A percentile compares a stretch with the other conserved stretches of the same genome.
phyloP scores from a whole-genome alignment of 2,329 filamentous ascomycete species.

The Stagonosporopsis rhizophila region DNA sequence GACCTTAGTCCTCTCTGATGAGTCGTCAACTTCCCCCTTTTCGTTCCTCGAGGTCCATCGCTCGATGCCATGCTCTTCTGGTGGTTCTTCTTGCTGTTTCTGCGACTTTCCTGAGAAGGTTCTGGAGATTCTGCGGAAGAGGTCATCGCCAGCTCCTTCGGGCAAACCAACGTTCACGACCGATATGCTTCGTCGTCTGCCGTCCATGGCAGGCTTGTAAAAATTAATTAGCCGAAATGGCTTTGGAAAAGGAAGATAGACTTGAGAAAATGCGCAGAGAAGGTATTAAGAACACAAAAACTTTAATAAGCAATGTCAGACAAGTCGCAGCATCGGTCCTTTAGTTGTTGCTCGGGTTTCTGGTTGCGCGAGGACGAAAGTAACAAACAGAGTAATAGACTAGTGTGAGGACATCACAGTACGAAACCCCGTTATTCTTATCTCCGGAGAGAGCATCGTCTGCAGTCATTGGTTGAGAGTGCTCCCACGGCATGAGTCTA shows the following conservation, averaged over 20 bases:
- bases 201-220: constrained; percentile 4
- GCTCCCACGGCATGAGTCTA: background rate
- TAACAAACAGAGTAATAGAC: too few species aligned
- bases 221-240: background rate
- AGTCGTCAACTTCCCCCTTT: constrained; percentile 6
- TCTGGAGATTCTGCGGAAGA: constrained; percentile 25
- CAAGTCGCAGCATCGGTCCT: background rate
- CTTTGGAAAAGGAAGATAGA: background rate
- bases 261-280: background rate
- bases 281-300: background rate
- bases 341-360: background rate
- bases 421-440: constrained; percentile 3
- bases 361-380: constrained; percentile 1
- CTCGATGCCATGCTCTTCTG: constrained; percentile 7
- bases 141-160: constrained; percentile 21
- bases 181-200: constrained; percentile 15
- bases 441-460: background rate
- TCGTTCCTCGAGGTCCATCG: constrained; percentile 15
- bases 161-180: constrained; percentile 10
- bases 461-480: constrained; percentile 1
- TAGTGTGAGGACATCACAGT: constrained; percentile 9
- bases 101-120: constrained; percentile 29
- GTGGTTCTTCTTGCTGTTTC: constrained; percentile 17
- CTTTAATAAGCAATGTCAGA: background rate
- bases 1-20: constrained; percentile 27